A percentile compares a stretch with the other conserved stretches of the same genome.
Conservation (phyloP, 2,329 filamentous ascomycete species). For the Colletotrichum camelliae region DNA sequence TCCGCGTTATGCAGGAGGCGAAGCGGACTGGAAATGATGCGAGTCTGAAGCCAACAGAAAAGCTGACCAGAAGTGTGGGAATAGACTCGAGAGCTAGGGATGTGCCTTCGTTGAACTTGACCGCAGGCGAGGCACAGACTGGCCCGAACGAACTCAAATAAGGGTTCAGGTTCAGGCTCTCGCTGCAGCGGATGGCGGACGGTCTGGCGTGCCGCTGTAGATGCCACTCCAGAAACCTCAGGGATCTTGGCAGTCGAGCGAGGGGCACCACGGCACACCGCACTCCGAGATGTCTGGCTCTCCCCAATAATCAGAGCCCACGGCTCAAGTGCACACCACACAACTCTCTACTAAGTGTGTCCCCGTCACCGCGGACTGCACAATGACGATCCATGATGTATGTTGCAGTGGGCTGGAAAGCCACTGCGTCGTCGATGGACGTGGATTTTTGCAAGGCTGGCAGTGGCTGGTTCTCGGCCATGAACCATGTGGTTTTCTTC, state of each 20-base stretch:
- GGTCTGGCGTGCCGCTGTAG: background rate
- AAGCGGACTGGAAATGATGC: background rate
- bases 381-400: slow-evolving; percentile 12
- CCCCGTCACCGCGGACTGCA: background rate
- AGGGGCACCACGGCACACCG: background rate
- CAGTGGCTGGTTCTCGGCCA: background rate
- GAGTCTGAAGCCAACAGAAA: background rate
- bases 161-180: background rate
- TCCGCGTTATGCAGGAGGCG: background rate
- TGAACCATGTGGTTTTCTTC: background rate
- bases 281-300: background rate
- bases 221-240: background rate
- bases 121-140: background rate
- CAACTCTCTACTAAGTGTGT: background rate
- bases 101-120: background rate
- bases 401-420: background rate
- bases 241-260: background rate
- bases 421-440: background rate
- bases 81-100: background rate
- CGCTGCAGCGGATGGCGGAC: background rate
- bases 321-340: background rate
- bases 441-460: background rate
- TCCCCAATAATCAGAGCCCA: background rate
- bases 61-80: background rate
- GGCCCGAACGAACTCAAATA: background rate